A percentile compares a stretch with the other conserved stretches of the same genome.
Conservation (phyloP, 2,329 filamentous ascomycete genomes). For the Trichoderma sp. region DNA sequence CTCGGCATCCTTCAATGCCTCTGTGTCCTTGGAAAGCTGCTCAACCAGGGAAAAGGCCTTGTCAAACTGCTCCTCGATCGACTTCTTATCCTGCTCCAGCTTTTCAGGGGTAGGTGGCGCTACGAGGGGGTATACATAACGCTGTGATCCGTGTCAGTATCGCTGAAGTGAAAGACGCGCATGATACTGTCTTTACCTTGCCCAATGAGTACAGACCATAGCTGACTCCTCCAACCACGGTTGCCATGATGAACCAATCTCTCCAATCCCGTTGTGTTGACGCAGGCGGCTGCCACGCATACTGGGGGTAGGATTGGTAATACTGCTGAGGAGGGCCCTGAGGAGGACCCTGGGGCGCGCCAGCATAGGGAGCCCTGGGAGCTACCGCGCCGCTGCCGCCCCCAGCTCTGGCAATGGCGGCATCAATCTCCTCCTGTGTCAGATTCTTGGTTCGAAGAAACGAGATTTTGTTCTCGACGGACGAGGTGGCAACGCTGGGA, state of each 20-base stretch:
- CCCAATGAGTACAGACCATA: slow-evolving; percentile 87
- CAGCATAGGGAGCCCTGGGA: slow-evolving; percentile 31
- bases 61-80: slow-evolving; percentile 90
- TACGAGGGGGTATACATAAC: slow-evolving; percentile 88
- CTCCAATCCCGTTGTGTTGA: slow-evolving; percentile 84
- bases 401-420: slow-evolving; percentile 73
- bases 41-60: slow-evolving; percentile 89
- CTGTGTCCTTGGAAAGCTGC: slow-evolving; percentile 86
- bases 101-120: slow-evolving; percentile 91
- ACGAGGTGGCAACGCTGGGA: slow-evolving; percentile 82
- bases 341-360: slow-evolving; percentile 41
- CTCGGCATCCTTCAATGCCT: slow-evolving; percentile 82
- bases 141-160: slow-evolving; percentile 47
- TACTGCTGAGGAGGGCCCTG: slow-evolving; percentile 45
- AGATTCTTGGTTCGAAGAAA: slow-evolving; percentile 97
- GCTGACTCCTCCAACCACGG: slow-evolving; percentile 82
- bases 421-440: slow-evolving; percentile 90
- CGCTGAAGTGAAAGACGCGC: background rate
- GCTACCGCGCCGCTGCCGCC: slow-evolving; percentile 54
- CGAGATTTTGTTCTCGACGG: slow-evolving; percentile 87
- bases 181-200: slow-evolving; percentile 56
- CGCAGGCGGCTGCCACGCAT: slow-evolving; percentile 58
- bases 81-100: slow-evolving; percentile 88
- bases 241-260: slow-evolving; percentile 99
- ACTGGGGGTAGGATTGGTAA: slow-evolving; percentile 50